A percentile compares a stretch with the other conserved stretches of the same genome.
Evolutionary conservation across 805 yeast species (phyloP).

Genomic region (Pichia heedii): DNA sequence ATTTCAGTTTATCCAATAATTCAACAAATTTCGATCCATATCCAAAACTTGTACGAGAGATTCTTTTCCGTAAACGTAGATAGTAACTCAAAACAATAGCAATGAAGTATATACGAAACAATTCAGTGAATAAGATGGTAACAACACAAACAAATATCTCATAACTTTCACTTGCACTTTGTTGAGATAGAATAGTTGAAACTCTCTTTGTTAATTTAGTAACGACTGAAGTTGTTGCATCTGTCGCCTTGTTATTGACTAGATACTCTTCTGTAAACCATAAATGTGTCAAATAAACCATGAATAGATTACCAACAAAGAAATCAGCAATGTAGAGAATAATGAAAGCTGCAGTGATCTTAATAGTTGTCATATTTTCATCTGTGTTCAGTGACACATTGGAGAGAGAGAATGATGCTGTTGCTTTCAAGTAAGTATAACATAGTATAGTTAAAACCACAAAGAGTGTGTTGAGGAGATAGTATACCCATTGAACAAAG

Average conservation of each 20-base stretch:
- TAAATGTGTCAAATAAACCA: constrained; percentile 59
- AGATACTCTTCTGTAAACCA: constrained; percentile 47
- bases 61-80: constrained; percentile 6
- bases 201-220: constrained; percentile 11
- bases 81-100: constrained; percentile 35
- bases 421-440: constrained; percentile 1
- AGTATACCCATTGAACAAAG: constrained; percentile 74
- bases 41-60: constrained; percentile 5
- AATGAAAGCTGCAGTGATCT: constrained; percentile 55
- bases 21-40: constrained; percentile 1
- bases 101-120: constrained; percentile 50
- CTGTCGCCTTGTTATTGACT: neutral
- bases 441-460: constrained; percentile 44
- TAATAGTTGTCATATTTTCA: constrained; percentile 24
- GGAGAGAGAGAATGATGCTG: neutral
- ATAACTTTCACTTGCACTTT: constrained; percentile 53
- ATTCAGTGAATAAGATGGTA: constrained; percentile 39
- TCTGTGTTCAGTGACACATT: constrained; percentile 40
- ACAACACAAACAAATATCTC: constrained; percentile 51
- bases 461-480: constrained; percentile 52
- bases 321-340: constrained; percentile 63
- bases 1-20: constrained; percentile 3
- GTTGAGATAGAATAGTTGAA: constrained; percentile 29
- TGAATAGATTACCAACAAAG: constrained; percentile 53
- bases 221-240: neutral